Evolutionary conservation across 2,329 filamentous ascomycete species (phyloP), one percentile per base, ranked within the genome.

Genomic region (Byssochlamys sp.): DNA sequence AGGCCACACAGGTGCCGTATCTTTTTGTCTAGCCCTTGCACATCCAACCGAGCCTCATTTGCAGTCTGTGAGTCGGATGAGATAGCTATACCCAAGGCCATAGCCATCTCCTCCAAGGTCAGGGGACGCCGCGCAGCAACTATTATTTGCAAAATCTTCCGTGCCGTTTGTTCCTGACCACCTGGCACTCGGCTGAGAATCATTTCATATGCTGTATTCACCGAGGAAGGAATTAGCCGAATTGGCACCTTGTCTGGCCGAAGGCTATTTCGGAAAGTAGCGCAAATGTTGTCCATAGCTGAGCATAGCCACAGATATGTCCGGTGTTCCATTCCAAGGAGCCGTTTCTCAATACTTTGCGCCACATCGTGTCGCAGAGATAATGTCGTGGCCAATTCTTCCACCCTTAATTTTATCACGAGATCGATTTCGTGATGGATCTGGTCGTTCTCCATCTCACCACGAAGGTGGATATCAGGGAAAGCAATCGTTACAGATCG

Each of bases 121-220:
- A 65, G 45, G 4, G 63, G 62, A 3, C 56, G 54, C 53, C 51
- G 52, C 4, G 63, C 64, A 14, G 33, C 60, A 12, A 66, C 39
- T 12, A 66, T 57, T n/a, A 64, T 65, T 24, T 58, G 61, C 3
- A 66, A 45, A 24, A 66, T 52, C 5, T 26, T 61, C 19, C 24
- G 57, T 11, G 62, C 62, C 14, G 9, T 57, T 9, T 3, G 9
- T 19, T 12, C 56, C 52, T 57, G 48, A 5, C 58, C 14, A 7
- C 49, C 6, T 7, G 11, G 24, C 4, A 62, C 48, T 35, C 51
- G 57, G 14, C 55, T n/a, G n/a, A 66, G 56, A 28, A 66, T 64
- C 6, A 56, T 58, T 39, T 62, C 56, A 33, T 66, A 66, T 48
- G 58, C 65, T 2, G 56, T 55, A 12, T 60, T 54, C 4, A 65